Percentiles rank a stretch among this genome's conserved stretches.
These are phyloP conservation scores for Barnettozyma salicaria DNA, from an alignment of 805 yeast species.

Conservation along the genomic window DNA sequence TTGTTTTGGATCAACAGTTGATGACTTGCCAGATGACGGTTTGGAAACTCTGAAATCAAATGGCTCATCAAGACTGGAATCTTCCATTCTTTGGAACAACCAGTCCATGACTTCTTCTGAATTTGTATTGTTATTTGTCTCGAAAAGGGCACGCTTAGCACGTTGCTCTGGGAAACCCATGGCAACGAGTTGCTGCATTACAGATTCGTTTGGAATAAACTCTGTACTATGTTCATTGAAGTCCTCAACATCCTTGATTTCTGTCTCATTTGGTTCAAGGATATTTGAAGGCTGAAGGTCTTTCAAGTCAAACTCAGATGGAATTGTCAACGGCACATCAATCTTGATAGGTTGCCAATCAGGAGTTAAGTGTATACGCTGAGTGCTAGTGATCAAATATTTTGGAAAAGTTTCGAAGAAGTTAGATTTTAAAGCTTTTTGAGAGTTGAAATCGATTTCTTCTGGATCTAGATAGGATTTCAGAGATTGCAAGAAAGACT, in stretches of 20 bases:
- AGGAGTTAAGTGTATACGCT: slow-evolving; percentile 75
- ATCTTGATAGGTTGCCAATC: slow-evolving; percentile 82
- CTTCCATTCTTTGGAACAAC: slow-evolving; percentile 87
- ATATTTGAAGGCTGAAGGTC: slow-evolving; percentile 39
- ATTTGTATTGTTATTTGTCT: slow-evolving; percentile 56
- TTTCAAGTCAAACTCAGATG: slow-evolving; percentile 42
- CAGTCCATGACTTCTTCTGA: slow-evolving; percentile 82
- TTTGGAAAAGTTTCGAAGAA: slow-evolving; percentile 63
- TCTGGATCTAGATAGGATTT: slow-evolving; percentile 49
- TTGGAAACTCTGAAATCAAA: slow-evolving; percentile 12
- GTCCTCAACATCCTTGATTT: slow-evolving; percentile 23
- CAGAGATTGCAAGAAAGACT: slow-evolving; percentile 38
- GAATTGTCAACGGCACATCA: slow-evolving; percentile 58
- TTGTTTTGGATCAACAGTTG: slow-evolving; percentile 31
- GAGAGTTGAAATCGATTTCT: slow-evolving; percentile 38
- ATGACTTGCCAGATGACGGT: slow-evolving; percentile 8
- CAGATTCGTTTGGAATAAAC: slow-evolving; percentile 52
- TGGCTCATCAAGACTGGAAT: slow-evolving; percentile 60
- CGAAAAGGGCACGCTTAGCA: slow-evolving; percentile 57
- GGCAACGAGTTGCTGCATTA: slow-evolving; percentile 47
- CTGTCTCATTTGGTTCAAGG: slow-evolving; percentile 34
- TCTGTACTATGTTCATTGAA: slow-evolving; percentile 21
- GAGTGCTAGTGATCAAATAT: slow-evolving; percentile 64
- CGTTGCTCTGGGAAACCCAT: slow-evolving; percentile 88
- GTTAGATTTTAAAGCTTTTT: slow-evolving; percentile 20